Evolutionary conservation across 2,329 filamentous ascomycete genomes (phyloP).

Genomic region (Fusarium coicis): DNA sequence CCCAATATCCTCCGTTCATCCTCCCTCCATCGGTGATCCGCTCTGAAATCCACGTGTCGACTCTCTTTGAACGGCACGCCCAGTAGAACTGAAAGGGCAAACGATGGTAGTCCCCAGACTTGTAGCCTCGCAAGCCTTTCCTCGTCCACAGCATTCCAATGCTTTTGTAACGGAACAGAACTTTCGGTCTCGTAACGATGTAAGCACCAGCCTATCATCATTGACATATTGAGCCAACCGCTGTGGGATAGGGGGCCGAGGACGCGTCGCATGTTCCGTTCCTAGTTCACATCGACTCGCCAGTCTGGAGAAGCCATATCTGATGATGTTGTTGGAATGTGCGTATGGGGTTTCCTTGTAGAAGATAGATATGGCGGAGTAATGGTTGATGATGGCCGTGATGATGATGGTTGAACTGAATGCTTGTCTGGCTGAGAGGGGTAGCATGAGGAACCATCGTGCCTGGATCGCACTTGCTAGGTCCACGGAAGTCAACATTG

Average conservation of each 20-base stretch:
- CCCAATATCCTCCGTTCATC: background rate
- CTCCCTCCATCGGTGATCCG: background rate
- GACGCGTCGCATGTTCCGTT: background rate
- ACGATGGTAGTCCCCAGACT: background rate
- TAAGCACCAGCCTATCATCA: background rate
- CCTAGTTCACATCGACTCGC: background rate
- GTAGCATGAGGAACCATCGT: background rate
- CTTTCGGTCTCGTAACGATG: background rate
- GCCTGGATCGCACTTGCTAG: background rate
- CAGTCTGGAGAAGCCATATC: background rate
- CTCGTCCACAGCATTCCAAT: background rate
- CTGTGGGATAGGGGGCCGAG: background rate
- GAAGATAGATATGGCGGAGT: background rate
- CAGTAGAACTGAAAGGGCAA: background rate
- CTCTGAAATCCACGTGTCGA: background rate
- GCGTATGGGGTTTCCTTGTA: background rate
- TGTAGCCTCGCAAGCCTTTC: background rate
- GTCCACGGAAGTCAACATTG: background rate
- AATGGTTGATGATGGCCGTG: background rate
- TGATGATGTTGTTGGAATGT: background rate
- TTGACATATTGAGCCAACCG: background rate
- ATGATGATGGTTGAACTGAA: background rate
- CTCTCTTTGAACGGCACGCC: background rate
- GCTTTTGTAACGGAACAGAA: background rate
- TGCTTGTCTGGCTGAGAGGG: background rate